Evolutionary conservation across 2,329 filamentous ascomycete genomes (phyloP).

Genomic region (Pyrenophora seminiperda): DNA sequence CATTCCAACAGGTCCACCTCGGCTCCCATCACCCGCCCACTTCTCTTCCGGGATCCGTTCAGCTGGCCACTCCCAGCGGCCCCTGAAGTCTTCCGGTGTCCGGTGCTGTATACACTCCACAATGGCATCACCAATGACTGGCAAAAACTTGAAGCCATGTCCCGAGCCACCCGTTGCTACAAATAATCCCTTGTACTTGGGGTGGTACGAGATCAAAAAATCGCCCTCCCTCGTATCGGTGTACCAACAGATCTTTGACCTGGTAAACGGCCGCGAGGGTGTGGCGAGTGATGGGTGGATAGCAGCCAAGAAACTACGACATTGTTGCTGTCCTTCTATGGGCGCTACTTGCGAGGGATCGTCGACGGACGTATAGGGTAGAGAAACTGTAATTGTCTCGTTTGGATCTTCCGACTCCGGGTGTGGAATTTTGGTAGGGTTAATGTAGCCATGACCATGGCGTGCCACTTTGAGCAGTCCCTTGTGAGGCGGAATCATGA

Average conservation of each 20-base stretch:
- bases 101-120: slow-evolving; percentile 55
- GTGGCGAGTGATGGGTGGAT: slow-evolving; percentile 41
- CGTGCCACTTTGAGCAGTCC: slow-evolving; percentile 55
- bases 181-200: slow-evolving; percentile 58
- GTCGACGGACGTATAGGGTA: slow-evolving; percentile 61
- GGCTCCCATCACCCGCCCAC: slow-evolving; percentile 48
- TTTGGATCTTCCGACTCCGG: slow-evolving; percentile 48
- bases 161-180: slow-evolving; percentile 66
- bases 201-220: slow-evolving; percentile 61
- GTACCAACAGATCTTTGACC: slow-evolving; percentile 61
- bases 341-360: slow-evolving; percentile 45
- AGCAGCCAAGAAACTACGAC: slow-evolving; percentile 38
- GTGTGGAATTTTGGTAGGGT: slow-evolving; percentile 54
- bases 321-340: slow-evolving; percentile 38
- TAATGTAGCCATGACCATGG: slow-evolving; percentile 58
- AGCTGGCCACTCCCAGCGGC: slow-evolving; percentile 64
- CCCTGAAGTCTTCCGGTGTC: slow-evolving; percentile 57
- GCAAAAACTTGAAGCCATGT: slow-evolving; percentile 67
- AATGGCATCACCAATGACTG: slow-evolving; percentile 62
- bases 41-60: slow-evolving; percentile 46
- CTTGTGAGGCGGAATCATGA: slow-evolving; percentile 70
- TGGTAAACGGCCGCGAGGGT: slow-evolving; percentile 51
- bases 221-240: slow-evolving; percentile 62
- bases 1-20: slow-evolving; percentile 47
- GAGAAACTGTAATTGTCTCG: slow-evolving; percentile 51